Conservation (phyloP, 2,329 filamentous ascomycete genomes). For the Achaetomium macrosporum region DNA sequence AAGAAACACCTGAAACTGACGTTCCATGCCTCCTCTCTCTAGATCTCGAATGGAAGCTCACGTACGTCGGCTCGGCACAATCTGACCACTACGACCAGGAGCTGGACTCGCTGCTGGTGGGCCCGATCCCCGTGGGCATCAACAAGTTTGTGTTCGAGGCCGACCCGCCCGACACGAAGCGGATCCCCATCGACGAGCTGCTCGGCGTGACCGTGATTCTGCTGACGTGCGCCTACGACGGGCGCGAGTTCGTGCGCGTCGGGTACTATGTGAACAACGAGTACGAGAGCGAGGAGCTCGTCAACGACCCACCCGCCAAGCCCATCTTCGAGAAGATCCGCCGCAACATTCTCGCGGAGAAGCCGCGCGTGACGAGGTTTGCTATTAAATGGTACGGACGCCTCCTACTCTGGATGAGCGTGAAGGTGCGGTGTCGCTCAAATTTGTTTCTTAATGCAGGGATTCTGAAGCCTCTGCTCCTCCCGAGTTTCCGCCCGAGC, state of each 20-base stretch:
- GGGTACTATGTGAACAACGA: constrained; percentile 99
- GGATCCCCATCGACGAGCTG: constrained; percentile 92
- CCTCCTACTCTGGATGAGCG: not conserved
- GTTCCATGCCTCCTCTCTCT: constrained; percentile 3
- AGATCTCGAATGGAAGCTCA: constrained; percentile 99
- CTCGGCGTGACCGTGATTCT: constrained; percentile 96
- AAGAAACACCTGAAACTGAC: not conserved
- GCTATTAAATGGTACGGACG: constrained; percentile 87
- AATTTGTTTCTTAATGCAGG: constrained; percentile 44
- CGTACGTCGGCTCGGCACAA: constrained; percentile 96
- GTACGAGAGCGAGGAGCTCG: constrained; percentile 87
- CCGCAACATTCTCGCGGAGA: constrained; percentile 90
- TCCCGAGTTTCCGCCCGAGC: constrained; percentile 92
- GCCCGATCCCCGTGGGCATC: constrained; percentile 92
- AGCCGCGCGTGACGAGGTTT: constrained; percentile 94
- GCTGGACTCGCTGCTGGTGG: constrained; percentile 92
- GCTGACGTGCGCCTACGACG: constrained; percentile 92
- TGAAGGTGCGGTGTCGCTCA: not conserved
- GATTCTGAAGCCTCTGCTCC: constrained; percentile 97
- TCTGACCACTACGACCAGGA: constrained; percentile 99
- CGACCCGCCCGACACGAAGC: constrained; percentile 80
- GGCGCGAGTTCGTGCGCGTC: constrained; percentile 92
- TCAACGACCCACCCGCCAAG: constrained; percentile 83
- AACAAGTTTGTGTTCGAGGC: constrained; percentile 99
- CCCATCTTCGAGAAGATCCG: constrained; percentile 87